Evolutionary conservation across 176 grass and related monocot genomes (phyloP), one percentile per base, ranked within the genome.

Genomic region (Rhynchospora breviuscula): DNA sequence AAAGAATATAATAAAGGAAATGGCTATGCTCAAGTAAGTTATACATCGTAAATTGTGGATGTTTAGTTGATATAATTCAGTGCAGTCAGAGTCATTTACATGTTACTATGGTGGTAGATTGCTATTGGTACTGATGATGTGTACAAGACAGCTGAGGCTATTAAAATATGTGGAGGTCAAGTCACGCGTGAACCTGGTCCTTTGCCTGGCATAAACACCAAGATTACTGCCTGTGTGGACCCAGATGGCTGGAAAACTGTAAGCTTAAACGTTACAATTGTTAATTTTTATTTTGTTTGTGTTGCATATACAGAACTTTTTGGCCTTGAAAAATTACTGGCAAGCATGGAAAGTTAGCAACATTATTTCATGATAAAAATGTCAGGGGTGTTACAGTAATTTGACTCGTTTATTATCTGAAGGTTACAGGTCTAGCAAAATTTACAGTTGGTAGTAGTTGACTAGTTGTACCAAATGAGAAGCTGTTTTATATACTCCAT

Each of bases 191-290:
- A 95, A 83, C 95, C 95, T 68, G 95, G 95, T 53, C 95, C 92
- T n/a, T 93, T 98, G 81, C 95, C 95, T 82, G 92, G 90, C 84
- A 90, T 98, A 68, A 91, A 64, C 82, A 98, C 95, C 14, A 98
- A 98, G 87, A 93, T 98, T 77, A 94, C 92, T 48, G 92, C 91
- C 29, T 98, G 95, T 86, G 83, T 84, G 52, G 95, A 98, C 87
- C 95, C 92, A 79, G 95, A 98, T 84, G 95, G 95, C 22, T 98
- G 95, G 95, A 98, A 98, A 93, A 89, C 89, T 75, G 95, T 98
- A 91, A 78, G 92, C 82, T 40, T 33, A 71, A 63, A 79, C 45
- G 49, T 60, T 53, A 81, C 18, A 65, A 84, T 18, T 86, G 79
- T 12, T 47, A 18, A 84, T 19, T 71, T 71, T n/a, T n/a, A 68